phyloP scores from a whole-genome alignment of 2,329 filamentous ascomycete species.

The Pezicula carpinea region DNA sequence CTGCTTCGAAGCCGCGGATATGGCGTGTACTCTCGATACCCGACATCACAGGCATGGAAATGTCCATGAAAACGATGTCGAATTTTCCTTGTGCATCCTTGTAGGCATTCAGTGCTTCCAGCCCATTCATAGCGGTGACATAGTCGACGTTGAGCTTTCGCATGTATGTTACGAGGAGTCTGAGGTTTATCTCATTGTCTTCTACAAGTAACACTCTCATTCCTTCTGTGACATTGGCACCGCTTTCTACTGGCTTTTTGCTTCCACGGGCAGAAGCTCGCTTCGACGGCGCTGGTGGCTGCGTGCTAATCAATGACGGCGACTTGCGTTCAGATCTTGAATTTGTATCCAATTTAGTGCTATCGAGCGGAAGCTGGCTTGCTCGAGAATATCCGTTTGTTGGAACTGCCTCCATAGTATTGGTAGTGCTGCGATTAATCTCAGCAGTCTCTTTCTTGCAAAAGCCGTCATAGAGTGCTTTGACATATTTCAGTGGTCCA shows the following conservation, averaged over 20 bases:
- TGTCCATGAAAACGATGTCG: slow-evolving; percentile 47
- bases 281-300: background rate
- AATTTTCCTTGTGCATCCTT: slow-evolving; percentile 27
- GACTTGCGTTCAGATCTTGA: too few relatives aligned
- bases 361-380: too few relatives aligned
- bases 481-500: background rate
- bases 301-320: background rate
- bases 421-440: background rate
- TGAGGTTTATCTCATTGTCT: slow-evolving; percentile 38
- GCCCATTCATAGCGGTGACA: slow-evolving; percentile 38
- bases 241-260: background rate
- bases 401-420: background rate
- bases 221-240: slow-evolving; percentile 3
- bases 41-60: slow-evolving; percentile 53
- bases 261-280: background rate
- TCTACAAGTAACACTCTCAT: slow-evolving; percentile 34
- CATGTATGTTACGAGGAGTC: slow-evolving; percentile 27
- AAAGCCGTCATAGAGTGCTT: background rate
- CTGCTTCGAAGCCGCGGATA: slow-evolving; percentile 44
- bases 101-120: slow-evolving; percentile 39
- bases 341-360: too few relatives aligned
- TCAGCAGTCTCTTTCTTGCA: background rate
- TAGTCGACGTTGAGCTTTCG: slow-evolving; percentile 28
- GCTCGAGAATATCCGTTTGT: background rate
- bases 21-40: slow-evolving; percentile 41